phyloP scores from a whole-genome alignment of 331 rosid genomes.

The Rosa hybrid region DNA sequence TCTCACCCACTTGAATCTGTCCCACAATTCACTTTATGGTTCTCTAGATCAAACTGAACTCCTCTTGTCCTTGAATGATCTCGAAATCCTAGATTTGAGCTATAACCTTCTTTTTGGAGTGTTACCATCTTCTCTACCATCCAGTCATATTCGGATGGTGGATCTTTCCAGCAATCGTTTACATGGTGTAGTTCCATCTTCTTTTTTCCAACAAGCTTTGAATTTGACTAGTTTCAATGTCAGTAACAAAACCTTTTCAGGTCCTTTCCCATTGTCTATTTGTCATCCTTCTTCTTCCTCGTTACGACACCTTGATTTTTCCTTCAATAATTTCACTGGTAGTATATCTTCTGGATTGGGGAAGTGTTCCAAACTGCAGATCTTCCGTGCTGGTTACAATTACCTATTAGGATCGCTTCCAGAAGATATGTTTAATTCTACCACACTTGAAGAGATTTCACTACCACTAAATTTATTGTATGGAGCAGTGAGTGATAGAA shows the following conservation, averaged over 20 bases:
- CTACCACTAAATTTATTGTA: neutral
- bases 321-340: neutral
- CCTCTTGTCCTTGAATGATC: neutral
- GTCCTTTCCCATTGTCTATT: neutral
- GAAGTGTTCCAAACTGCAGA: neutral
- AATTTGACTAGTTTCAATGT: neutral
- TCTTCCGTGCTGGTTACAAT: neutral
- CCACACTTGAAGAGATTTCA: neutral
- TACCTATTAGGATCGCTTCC: neutral
- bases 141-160: neutral
- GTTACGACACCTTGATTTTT: neutral
- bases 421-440: neutral
- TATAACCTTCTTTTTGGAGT: neutral
- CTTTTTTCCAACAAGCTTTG: neutral
- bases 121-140: neutral
- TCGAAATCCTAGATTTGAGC: slow-evolving; percentile 10
- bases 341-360: neutral
- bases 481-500: too few species aligned
- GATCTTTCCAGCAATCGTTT: slow-evolving; percentile 18
- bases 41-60: neutral
- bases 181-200: neutral
- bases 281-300: neutral
- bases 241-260: neutral
- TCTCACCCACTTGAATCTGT: too few species aligned
- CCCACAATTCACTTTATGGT: neutral